phyloP scores from a whole-genome alignment of 805 yeast species.

The Starmerella powellii region DNA sequence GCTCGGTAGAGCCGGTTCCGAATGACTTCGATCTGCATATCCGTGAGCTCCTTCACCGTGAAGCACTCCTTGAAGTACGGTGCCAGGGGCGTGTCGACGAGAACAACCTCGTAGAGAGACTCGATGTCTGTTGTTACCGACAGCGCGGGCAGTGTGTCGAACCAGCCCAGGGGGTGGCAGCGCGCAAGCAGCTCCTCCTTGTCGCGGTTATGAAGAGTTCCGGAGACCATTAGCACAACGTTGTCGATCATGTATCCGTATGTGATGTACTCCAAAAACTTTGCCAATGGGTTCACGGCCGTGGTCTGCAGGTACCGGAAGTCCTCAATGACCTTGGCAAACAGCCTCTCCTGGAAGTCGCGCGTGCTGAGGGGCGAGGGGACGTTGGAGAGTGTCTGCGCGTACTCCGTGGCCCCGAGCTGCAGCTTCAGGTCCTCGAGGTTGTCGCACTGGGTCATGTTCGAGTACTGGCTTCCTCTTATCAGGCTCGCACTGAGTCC shows the following conservation, averaged over 20 bases:
- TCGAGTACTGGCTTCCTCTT: conserved; percentile 68
- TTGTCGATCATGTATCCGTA: conserved; percentile 98
- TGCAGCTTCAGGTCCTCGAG: conserved; percentile 90
- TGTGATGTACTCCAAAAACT: conserved; percentile 82
- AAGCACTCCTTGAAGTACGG: conserved; percentile 89
- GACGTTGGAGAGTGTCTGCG: conserved; percentile 72
- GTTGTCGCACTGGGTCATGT: conserved; percentile 89
- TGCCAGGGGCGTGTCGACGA: conserved; percentile 94
- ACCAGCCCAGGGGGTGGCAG: conserved; percentile 97
- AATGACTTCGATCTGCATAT: conserved; percentile 86
- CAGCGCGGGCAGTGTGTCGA: conserved; percentile 90
- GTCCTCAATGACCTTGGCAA: conserved; percentile 63
- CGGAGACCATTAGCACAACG: conserved; percentile 89
- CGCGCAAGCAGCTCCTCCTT: conserved; percentile 74
- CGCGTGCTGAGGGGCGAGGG: conserved; percentile 77
- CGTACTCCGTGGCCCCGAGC: conserved; percentile 91
- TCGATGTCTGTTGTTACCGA: conserved; percentile 92
- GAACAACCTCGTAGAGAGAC: conserved; percentile 79
- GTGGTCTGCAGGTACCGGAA: conserved; percentile 77
- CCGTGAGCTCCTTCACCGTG: conserved; percentile 71
- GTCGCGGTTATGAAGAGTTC: conserved; percentile 91
- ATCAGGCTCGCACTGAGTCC: conserved; percentile 83
- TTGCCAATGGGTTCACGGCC: conserved; percentile 64
- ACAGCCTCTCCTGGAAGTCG: conserved; percentile 68
- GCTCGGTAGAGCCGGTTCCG: conserved; percentile 88